Percentiles rank a stretch among this genome's conserved stretches.
Conservation (phyloP, 345 rosid genomes). For the Brassica cretica region DNA sequence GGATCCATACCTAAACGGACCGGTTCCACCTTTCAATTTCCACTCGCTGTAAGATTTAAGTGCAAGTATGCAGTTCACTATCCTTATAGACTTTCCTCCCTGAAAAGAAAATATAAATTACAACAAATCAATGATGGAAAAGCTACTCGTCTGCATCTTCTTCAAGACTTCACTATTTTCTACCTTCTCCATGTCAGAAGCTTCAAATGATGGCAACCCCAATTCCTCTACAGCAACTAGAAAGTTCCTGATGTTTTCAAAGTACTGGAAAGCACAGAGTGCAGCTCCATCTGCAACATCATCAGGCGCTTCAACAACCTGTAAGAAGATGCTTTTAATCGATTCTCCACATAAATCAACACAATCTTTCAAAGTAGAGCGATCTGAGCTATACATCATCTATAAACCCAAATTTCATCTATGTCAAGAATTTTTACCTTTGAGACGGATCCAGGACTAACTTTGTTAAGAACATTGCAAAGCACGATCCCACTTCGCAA, state of each 20-base stretch:
- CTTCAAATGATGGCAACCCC: slow-evolving; percentile 88
- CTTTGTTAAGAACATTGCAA: slow-evolving; percentile 83
- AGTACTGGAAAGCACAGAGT: slow-evolving; percentile 83
- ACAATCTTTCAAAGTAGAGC: not conserved
- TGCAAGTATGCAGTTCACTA: slow-evolving; percentile 76
- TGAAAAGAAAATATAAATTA: slow-evolving; percentile 27
- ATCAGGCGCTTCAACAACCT: slow-evolving; percentile 81
- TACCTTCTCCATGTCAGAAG: slow-evolving; percentile 90
- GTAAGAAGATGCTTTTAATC: not conserved
- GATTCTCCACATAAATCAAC: not conserved
- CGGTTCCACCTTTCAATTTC: slow-evolving; percentile 71
- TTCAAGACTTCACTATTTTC: not conserved
- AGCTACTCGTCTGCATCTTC: not conserved
- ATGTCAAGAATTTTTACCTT: slow-evolving; percentile 41
- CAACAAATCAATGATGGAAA: not conserved
- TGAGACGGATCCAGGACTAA: slow-evolving; percentile 75
- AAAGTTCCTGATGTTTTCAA: slow-evolving; percentile 88
- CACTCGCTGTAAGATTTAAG: slow-evolving; percentile 79
- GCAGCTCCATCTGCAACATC: slow-evolving; percentile 92
- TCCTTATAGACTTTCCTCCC: slow-evolving; percentile 81
- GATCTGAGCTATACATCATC: not conserved
- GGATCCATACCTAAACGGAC: slow-evolving; percentile 66
- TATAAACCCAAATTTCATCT: not conserved
- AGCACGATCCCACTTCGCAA: slow-evolving; percentile 88
- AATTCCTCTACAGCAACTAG: slow-evolving; percentile 68